A percentile compares a stretch with the other conserved stretches of the same genome.
Conservation (phyloP, 257 asterid species). For the Solanum appendiculatum region DNA sequence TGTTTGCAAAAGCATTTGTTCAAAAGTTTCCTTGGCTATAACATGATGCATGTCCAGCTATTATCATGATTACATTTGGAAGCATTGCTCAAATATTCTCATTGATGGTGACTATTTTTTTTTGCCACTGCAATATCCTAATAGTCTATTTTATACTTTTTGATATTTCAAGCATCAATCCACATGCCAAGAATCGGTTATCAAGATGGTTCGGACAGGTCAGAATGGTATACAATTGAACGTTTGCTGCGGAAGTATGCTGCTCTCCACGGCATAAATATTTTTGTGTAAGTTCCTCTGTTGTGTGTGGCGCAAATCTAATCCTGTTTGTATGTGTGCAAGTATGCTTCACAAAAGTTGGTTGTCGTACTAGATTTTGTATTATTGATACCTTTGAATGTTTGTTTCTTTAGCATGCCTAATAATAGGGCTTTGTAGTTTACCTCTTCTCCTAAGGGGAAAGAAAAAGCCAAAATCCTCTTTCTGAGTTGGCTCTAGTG, state of each 20-base stretch:
- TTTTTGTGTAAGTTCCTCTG: constrained; percentile 64
- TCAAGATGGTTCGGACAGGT: constrained; percentile 65
- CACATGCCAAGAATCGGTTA: constrained; percentile 92
- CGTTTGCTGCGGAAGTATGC: constrained; percentile 83
- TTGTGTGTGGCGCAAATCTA: neutral
- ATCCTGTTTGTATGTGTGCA: neutral
- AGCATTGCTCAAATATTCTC: neutral
- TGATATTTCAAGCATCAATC: constrained; percentile 54
- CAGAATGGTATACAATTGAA: constrained; percentile 90
- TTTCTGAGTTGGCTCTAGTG: neutral
- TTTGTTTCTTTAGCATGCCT: neutral
- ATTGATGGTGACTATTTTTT: neutral
- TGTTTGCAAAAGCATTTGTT: neutral
- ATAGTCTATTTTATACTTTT: neutral
- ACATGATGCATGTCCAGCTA: neutral
- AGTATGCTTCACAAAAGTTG: neutral
- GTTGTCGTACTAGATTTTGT: neutral
- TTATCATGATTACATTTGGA: neutral
- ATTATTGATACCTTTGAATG: neutral
- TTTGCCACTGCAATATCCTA: neutral
- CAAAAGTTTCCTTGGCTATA: neutral
- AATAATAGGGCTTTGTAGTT: neutral
- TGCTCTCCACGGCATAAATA: constrained; percentile 42
- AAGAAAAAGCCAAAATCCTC: neutral
- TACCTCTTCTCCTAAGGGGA: neutral